Conservation (phyloP, 768 basidiomycete species). For the Mycena floridula region DNA sequence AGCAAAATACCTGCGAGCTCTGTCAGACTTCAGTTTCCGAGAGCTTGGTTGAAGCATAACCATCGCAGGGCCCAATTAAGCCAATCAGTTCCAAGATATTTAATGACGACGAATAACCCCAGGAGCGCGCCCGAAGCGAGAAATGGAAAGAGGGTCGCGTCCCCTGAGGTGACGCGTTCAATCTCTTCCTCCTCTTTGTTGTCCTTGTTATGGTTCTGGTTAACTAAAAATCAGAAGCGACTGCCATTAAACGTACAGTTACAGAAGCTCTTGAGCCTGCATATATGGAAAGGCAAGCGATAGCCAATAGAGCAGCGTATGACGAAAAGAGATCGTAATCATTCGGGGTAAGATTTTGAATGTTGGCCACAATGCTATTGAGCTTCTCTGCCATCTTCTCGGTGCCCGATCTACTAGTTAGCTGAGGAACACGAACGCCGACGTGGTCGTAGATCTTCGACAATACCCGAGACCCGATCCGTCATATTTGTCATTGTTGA, state of each 20-base stretch:
- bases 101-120: constrained; percentile 64
- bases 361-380: not conserved
- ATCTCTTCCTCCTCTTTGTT: constrained; percentile 54
- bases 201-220: too few species aligned
- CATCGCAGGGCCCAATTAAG: constrained; percentile 75
- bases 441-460: too few species aligned
- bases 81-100: constrained; percentile 74
- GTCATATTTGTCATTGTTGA: too few species aligned
- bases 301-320: constrained; percentile 58
- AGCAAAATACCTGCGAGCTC: too few species aligned
- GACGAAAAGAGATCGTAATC: constrained; percentile 62
- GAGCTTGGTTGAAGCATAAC: constrained; percentile 70
- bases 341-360: constrained; percentile 7
- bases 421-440: too few species aligned
- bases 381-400: too few species aligned
- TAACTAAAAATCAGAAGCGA: constrained; percentile 10
- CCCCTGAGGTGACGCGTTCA: constrained; percentile 56
- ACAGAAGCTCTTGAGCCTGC: constrained; percentile 65
- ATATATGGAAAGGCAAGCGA: constrained; percentile 65
- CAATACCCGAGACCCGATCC: too few species aligned
- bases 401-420: too few species aligned
- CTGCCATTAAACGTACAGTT: constrained; percentile 38
- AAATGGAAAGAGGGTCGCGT: constrained; percentile 74
- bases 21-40: constrained; percentile 57
- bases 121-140: constrained; percentile 69